Percentiles rank a stretch among this genome's conserved stretches.
phyloP scores from a whole-genome alignment of 768 basidiomycete genomes.

The Psilocybe subaeruginosa region DNA sequence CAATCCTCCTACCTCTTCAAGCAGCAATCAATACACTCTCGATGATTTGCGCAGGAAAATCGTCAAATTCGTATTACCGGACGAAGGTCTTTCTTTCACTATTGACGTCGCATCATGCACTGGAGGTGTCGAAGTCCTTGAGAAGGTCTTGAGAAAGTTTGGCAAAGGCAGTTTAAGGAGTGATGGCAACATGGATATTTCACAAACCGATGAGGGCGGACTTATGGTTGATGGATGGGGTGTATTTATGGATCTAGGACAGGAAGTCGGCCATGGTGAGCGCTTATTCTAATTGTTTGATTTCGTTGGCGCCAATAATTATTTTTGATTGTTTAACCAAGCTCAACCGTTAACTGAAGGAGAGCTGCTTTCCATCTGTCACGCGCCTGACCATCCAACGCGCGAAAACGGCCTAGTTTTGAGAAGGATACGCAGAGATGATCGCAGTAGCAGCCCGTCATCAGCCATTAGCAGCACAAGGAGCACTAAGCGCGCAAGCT shows the following conservation, averaged over 20 bases:
- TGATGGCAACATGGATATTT: conserved; percentile 50
- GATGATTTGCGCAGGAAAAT: conserved; percentile 76
- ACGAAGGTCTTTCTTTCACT: conserved; percentile 75
- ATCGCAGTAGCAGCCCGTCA: conserved; percentile 40
- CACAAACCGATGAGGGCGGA: conserved; percentile 74
- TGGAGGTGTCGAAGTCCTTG: conserved; percentile 85
- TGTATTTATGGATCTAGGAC: conserved; percentile 70
- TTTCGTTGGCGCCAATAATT: background rate
- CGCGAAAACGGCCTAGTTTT: conserved; percentile 82
- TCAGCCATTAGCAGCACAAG: conserved; percentile 26
- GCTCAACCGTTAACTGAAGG: conserved; percentile 80
- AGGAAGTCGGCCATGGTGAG: conserved; percentile 56
- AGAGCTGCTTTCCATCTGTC: conserved; percentile 82
- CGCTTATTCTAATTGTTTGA: conserved; percentile 14
- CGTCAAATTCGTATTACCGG: conserved; percentile 87
- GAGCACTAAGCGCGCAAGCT: conserved; percentile 85
- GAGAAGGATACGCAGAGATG: conserved; percentile 55
- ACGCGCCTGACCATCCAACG: conserved; percentile 76
- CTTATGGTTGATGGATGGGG: conserved; percentile 90
- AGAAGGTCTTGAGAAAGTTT: conserved; percentile 89
- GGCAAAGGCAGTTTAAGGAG: conserved; percentile 59
- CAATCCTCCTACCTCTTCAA: conserved; percentile 45
- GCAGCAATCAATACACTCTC: conserved; percentile 23
- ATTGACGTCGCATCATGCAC: conserved; percentile 83
- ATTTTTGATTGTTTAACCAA: conserved; percentile 27